A percentile compares a stretch with the other conserved stretches of the same genome.
Conservation (phyloP, 2,329 filamentous ascomycete genomes). For the Lachnellula hyalina region DNA sequence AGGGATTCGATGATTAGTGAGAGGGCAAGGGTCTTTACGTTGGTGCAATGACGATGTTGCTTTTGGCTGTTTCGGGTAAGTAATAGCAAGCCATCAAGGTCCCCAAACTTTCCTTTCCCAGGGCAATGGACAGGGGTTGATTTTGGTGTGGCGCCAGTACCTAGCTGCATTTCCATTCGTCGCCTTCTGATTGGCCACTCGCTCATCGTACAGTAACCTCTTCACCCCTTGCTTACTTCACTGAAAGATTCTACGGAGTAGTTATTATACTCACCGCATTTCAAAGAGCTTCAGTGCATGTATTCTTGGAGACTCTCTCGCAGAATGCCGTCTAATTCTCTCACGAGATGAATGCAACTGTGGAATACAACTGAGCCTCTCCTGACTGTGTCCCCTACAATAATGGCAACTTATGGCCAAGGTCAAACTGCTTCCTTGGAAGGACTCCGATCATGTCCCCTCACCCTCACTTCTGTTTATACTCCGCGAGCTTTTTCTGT, state of each 20-base stretch:
- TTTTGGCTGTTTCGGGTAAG: neutral
- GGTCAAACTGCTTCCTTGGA: neutral
- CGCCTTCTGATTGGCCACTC: neutral
- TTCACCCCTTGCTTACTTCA: too few species aligned
- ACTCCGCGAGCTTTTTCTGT: neutral
- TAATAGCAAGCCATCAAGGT: neutral
- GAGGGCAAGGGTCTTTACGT: neutral
- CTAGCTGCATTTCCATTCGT: neutral
- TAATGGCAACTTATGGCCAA: neutral
- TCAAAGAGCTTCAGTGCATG: neutral
- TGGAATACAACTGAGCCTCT: neutral
- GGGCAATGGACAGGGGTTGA: neutral
- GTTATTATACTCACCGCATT: too few species aligned
- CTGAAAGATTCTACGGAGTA: too few species aligned
- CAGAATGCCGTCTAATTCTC: neutral
- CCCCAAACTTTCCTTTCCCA: neutral
- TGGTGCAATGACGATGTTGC: neutral
- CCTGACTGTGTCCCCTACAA: neutral
- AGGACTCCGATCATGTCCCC: neutral
- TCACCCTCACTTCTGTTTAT: neutral
- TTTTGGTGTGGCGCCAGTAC: neutral
- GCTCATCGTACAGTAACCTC: too few species aligned
- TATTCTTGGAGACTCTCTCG: neutral
- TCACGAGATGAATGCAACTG: neutral
- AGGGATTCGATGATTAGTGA: neutral